Evolutionary conservation across 2,329 filamentous ascomycete species (phyloP), one percentile per base, ranked within the genome.

Genomic region (Diaporthe vexans): DNA sequence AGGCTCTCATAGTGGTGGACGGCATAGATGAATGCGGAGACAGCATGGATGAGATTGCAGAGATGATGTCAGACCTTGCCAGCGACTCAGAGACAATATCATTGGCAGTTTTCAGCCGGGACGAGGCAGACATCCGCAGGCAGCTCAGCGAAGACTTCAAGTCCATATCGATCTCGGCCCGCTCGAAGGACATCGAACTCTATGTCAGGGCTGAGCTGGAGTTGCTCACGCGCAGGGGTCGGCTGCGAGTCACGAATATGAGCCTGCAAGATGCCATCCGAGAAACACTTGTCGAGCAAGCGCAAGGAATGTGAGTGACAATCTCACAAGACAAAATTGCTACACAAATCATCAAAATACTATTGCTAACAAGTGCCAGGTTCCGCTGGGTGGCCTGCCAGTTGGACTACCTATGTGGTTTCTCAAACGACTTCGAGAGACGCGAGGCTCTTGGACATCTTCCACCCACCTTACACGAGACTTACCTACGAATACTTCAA

Each of bases 371-470:
- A 29, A 9, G 19, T n/a, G 0, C 26, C 17, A 71, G 52, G 68
- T 71, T 71, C n/a, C 68, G 68, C 0, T 71, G 68, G 68, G 68
- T 71, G 1, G 24, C 68, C 3, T 71, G 68, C 37, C 68, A 71
- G 13, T n/a, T 71, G 4, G 68, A 71, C 10, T 40, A 58, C 19
- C 68, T 71, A n/a, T 54, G 52, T 11, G 68, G 40, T 1, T 71
- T 54, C 40, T 40, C 52, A 4, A 59, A n/a, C 35, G 68, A 71
- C 33, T 43, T 26, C 7, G 58, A 63, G 37, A 15, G 58, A 29
- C 58, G 58, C 2, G 8, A 21, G 4, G 58, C 58, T 6, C 58
- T 63, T 21, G 58, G 58, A 21, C 37, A 63, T 1, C 37, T 63
- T 5, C 58, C 58, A 3, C 58, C 58, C 3, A 29, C 24, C 3